Conservation (phyloP, 371 early-diverging fungal genomes). For the Mucor lusitanicus region DNA sequence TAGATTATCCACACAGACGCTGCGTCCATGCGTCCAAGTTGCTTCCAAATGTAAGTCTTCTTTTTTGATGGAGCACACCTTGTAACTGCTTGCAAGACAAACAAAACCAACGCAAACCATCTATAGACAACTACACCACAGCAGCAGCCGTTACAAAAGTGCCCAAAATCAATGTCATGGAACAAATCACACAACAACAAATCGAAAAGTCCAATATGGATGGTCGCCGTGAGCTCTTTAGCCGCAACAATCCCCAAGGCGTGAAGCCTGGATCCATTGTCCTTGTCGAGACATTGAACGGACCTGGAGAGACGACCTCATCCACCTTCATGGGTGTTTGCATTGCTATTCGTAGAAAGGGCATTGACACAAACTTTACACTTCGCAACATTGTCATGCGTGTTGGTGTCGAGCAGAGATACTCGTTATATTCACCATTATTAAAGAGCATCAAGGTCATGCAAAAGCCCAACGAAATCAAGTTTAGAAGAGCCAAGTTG, state of each 20-base stretch:
- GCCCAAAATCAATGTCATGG: conserved; percentile 70
- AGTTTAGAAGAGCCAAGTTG: conserved; percentile 78
- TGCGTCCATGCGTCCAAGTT: conserved; percentile 6
- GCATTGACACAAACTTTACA: conserved; percentile 76
- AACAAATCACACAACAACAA: conserved; percentile 63
- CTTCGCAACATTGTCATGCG: conserved; percentile 81
- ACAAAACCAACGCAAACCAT: not conserved
- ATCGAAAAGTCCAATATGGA: conserved; percentile 62
- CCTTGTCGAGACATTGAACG: conserved; percentile 72
- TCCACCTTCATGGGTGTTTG: conserved; percentile 79
- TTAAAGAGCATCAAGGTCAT: conserved; percentile 76
- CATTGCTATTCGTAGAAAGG: conserved; percentile 80
- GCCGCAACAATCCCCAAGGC: conserved; percentile 54
- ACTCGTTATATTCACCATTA: conserved; percentile 80
- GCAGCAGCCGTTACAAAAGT: conserved; percentile 37
- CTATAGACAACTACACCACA: conserved; percentile 5
- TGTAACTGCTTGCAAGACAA: not conserved
- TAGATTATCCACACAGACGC: conserved; percentile 10
- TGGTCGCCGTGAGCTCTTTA: conserved; percentile 62
- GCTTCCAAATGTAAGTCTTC: not conserved
- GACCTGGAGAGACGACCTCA: conserved; percentile 65
- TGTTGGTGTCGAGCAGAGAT: conserved; percentile 84
- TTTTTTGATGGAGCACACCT: not conserved
- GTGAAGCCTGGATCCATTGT: conserved; percentile 73
- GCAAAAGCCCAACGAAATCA: conserved; percentile 58